Percentiles rank a stretch among this genome's conserved stretches.
These are phyloP conservation scores for Botrytis fragariae DNA, from an alignment of 2,329 filamentous ascomycete species.

Conservation along the genomic window DNA sequence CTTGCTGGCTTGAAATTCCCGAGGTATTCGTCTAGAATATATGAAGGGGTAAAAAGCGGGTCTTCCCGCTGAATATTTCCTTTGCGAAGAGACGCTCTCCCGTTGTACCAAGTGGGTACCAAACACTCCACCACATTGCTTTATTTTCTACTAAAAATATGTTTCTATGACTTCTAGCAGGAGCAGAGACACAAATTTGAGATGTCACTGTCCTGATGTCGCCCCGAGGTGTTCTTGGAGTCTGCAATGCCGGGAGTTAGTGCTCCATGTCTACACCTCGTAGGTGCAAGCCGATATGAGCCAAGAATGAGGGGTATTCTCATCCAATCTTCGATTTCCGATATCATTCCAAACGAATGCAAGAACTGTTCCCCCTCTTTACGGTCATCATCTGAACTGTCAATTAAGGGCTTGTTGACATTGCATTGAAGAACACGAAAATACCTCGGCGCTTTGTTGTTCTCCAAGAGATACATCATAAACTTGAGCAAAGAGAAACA, in stretches of 20 bases:
- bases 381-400: neutral
- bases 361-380: neutral
- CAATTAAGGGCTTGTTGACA: neutral
- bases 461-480: neutral
- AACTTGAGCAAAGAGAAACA: neutral
- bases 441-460: neutral
- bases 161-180: neutral
- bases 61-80: neutral
- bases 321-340: neutral
- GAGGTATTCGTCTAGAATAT: neutral
- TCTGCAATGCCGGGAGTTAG: neutral
- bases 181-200: neutral
- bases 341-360: neutral
- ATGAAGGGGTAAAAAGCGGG: slow-evolving; percentile 6
- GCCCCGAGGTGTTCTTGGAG: neutral
- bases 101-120: neutral
- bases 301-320: neutral
- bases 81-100: neutral
- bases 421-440: neutral
- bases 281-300: neutral
- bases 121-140: neutral
- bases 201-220: neutral
- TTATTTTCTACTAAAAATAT: no score
- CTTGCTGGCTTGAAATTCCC: neutral
- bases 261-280: neutral